Evolutionary conservation across 2,329 filamentous ascomycete species (phyloP), one percentile per base, ranked within the genome.

Genomic region (Venturia asperata): DNA sequence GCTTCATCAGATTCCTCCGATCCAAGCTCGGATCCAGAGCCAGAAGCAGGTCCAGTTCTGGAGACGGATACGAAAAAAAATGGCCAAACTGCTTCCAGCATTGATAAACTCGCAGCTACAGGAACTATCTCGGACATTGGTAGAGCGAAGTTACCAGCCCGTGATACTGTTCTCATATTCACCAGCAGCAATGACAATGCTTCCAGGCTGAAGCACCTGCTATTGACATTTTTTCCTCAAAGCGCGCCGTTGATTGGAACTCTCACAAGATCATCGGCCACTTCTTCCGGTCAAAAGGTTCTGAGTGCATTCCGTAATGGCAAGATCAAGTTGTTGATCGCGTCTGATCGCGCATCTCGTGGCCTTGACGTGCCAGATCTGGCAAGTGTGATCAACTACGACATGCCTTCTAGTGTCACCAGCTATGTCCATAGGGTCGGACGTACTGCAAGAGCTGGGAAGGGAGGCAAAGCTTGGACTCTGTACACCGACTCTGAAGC

Each of bases 371-470:
- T 96, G 15, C 85, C 86, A 0, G 83, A 85, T 60, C 83, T 97
- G 60, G 86, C 87, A 43, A 90, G 96, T 72, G 91, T 97, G 60
- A 81, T 97, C 76, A 97, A 96, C 78, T 97, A 97, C 79, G 93
- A 97, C 74, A 82, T 97, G 63, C 93, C 93, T 0, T 83, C 86
- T 5, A 92, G 88, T 71, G 79, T 92, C 42, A 89, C 88, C 6
- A 88, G 87, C 30, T 97, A 97, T 71, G 87, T 97, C 5, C 94
- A 97, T 74, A 88, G 94, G 49, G 91, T 97, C 1, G 93, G 94
- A 45, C 86, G 94, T 65, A 97, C 93, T 0, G 93, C 93, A 0
- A 83, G 92, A 73, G 94, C 91, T 0, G 91, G 89, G 1, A 85
- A 86, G 64, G 70, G 78, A 0, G 93, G 93, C 1, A 82, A 86